Conservation (phyloP, 352 stramenopile species). For the Stramenopiles sp. region DNA sequence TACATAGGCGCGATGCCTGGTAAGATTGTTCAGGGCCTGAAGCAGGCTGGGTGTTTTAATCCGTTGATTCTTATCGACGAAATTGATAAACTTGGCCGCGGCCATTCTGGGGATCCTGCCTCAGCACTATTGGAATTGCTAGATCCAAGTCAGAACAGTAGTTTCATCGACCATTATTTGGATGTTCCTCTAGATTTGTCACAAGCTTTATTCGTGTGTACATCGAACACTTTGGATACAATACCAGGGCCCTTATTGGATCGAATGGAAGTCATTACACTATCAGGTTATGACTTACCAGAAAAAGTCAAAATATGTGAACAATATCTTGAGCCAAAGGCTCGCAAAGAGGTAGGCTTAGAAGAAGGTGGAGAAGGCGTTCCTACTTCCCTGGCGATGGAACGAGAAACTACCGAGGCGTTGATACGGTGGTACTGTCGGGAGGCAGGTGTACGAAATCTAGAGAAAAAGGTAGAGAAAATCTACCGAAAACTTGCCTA, state of each 20-base stretch:
- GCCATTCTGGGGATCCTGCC: slow-evolving; percentile 67
- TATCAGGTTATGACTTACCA: slow-evolving; percentile 81
- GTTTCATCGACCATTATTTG: slow-evolving; percentile 94
- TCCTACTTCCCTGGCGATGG: slow-evolving; percentile 63
- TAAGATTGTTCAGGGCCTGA: slow-evolving; percentile 97
- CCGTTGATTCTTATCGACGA: slow-evolving; percentile 95
- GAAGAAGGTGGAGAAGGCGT: slow-evolving; percentile 12
- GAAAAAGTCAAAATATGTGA: slow-evolving; percentile 89
- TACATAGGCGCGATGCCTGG: slow-evolving; percentile 97
- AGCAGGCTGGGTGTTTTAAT: slow-evolving; percentile 83
- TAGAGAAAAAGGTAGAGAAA: slow-evolving; percentile 94
- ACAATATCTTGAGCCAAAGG: slow-evolving; percentile 90
- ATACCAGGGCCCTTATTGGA: slow-evolving; percentile 93
- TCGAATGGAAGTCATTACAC: slow-evolving; percentile 92
- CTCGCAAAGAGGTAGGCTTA: slow-evolving; percentile 69
- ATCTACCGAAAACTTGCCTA: slow-evolving; percentile 93
- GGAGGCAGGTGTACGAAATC: slow-evolving; percentile 87
- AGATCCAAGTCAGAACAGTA: slow-evolving; percentile 86
- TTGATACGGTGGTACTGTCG: slow-evolving; percentile 79
- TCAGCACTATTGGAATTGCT: slow-evolving; percentile 88
- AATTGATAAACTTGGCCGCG: slow-evolving; percentile 57
- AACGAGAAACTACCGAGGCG: slow-evolving; percentile 67
- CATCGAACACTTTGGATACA: slow-evolving; percentile 80
- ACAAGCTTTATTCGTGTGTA: slow-evolving; percentile 89
- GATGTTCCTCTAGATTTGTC: slow-evolving; percentile 93